Evolutionary conservation across 768 basidiomycete species (phyloP).

Genomic region (Tubosaeta brunneosetosa): DNA sequence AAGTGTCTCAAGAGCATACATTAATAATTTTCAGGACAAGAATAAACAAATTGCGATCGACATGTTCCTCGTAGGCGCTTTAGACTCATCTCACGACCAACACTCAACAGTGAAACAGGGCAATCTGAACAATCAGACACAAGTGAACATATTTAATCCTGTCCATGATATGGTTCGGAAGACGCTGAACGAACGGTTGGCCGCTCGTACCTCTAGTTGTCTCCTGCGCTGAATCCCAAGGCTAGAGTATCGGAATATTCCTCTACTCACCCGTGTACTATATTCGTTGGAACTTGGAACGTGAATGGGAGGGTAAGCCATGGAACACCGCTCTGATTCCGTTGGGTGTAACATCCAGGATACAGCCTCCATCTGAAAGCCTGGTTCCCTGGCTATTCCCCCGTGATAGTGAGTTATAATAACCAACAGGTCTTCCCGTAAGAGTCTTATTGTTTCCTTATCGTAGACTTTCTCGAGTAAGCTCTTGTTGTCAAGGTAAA

Average conservation of each 20-base stretch:
- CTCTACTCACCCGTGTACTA: conserved; percentile 57
- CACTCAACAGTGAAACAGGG: conserved; percentile 52
- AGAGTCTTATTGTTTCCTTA: conserved; percentile 2
- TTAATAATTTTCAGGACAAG: conserved; percentile 97
- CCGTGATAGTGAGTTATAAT: conserved; percentile 52
- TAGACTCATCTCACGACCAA: background rate
- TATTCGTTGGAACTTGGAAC: conserved; percentile 95
- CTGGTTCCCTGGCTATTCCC: conserved; percentile 91
- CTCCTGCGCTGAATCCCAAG: background rate
- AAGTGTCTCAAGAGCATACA: conserved; percentile 91
- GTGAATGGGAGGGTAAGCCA: conserved; percentile 76
- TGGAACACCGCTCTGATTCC: background rate
- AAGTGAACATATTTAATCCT: conserved; percentile 90
- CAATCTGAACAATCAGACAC: conserved; percentile 81
- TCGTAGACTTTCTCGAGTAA: conserved; percentile 18
- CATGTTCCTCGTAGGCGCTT: conserved; percentile 76
- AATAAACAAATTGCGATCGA: conserved; percentile 93
- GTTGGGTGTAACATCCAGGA: conserved; percentile 7
- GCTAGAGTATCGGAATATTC: conserved; percentile 80
- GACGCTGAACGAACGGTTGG: conserved; percentile 64
- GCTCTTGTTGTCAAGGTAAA: conserved; percentile 9
- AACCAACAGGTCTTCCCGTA: background rate
- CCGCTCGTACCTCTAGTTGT: background rate
- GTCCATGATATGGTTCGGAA: conserved; percentile 82
- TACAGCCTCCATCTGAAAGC: conserved; percentile 72